These are phyloP conservation scores for Suillus discolor DNA, from an alignment of 768 basidiomycete species.

Conservation along the genomic window DNA sequence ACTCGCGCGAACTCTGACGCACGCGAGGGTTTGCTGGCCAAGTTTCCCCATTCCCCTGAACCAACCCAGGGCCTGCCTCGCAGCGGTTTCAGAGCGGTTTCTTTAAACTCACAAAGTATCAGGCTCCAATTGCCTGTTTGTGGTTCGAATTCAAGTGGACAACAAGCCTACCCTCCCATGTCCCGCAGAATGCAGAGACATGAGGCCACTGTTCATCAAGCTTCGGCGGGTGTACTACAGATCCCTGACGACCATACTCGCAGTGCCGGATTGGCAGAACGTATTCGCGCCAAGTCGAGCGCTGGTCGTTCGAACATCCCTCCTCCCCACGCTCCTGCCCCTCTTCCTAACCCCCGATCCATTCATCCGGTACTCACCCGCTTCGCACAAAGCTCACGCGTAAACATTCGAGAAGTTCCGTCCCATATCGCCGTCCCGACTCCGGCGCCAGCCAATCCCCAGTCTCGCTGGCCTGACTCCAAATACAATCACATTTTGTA, in stretches of 20 bases:
- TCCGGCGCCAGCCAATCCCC: neutral
- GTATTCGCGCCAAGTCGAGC: constrained; percentile 8
- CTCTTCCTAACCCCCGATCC: neutral
- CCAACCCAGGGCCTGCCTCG: constrained; percentile 13
- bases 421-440: neutral
- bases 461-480: neutral
- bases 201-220: constrained; percentile 3
- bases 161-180: constrained; percentile 8
- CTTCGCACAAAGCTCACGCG: constrained; percentile 3
- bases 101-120: constrained; percentile 6
- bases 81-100: constrained; percentile 4
- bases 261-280: constrained; percentile 8
- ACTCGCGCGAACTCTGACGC: constrained; percentile 1
- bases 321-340: neutral
- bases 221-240: neutral
- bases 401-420: constrained; percentile 5
- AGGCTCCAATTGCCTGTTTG: neutral
- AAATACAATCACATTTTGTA: neutral
- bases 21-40: constrained; percentile 8
- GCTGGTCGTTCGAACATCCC: neutral
- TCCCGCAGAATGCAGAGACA: constrained; percentile 4
- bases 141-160: neutral
- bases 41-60: constrained; percentile 12
- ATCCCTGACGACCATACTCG: neutral
- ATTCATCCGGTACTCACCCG: constrained; percentile 1